Conservation (phyloP, 2,329 filamentous ascomycete genomes). For the Aureobasidium sp. region DNA sequence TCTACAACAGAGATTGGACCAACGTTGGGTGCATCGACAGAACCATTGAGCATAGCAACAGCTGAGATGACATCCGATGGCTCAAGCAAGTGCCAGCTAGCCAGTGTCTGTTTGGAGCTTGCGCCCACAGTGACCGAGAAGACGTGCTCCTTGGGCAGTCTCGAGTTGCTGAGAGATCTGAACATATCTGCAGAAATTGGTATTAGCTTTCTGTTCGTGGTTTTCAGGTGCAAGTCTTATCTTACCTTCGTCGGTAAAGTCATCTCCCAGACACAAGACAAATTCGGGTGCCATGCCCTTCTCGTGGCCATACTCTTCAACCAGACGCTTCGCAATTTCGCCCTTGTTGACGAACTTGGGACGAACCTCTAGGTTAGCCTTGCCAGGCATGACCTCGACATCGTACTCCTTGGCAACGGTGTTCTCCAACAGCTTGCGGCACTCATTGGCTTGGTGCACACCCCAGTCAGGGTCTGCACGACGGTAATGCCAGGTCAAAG, state of each 20-base stretch:
- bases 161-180: slow-evolving; percentile 60
- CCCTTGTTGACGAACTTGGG: slow-evolving; percentile 98
- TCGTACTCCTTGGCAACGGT: slow-evolving; percentile 75
- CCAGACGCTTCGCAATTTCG: slow-evolving; percentile 79
- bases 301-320: slow-evolving; percentile 60
- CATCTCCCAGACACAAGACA: slow-evolving; percentile 84
- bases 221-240: background rate
- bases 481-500: slow-evolving; percentile 95
- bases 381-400: slow-evolving; percentile 93
- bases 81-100: slow-evolving; percentile 83
- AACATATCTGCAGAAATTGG: slow-evolving; percentile 58
- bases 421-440: slow-evolving; percentile 71
- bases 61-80: slow-evolving; percentile 70
- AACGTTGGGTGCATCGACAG: slow-evolving; percentile 25
- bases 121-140: slow-evolving; percentile 90
- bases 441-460: slow-evolving; percentile 69
- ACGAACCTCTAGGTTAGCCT: slow-evolving; percentile 95
- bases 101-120: slow-evolving; percentile 84
- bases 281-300: slow-evolving; percentile 65
- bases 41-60: slow-evolving; percentile 29
- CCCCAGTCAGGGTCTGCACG: slow-evolving; percentile 83
- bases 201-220: background rate
- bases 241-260: slow-evolving; percentile 93
- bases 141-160: slow-evolving; percentile 58
- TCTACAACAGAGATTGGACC: slow-evolving; percentile 27